Percentiles rank a stretch among this genome's conserved stretches.
phyloP scores from a whole-genome alignment of 345 rosid genomes.

The Murraya paniculata region DNA sequence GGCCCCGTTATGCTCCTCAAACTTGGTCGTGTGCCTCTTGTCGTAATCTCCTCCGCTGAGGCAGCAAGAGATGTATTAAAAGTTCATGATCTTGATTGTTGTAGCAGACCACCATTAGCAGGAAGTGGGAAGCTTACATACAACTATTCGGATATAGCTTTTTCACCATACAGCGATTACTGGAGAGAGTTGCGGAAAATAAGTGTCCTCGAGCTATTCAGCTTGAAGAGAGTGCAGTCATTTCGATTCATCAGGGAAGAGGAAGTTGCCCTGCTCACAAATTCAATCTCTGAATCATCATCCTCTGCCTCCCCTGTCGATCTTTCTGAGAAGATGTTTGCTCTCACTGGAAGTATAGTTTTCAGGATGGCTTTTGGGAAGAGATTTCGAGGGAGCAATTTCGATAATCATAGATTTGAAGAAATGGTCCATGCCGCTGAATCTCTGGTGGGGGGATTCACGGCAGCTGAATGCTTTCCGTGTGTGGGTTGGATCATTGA shows the following conservation, averaged over 20 bases:
- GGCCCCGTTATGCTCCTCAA: conserved; percentile 34
- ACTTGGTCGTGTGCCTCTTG: conserved; percentile 24
- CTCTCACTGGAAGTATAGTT: conserved; percentile 26
- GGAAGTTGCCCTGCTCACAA: conserved; percentile 27
- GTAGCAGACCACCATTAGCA: conserved; percentile 25
- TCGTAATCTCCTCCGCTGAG: conserved; percentile 27
- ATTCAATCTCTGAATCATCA: conserved; percentile 29
- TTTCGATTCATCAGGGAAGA: conserved; percentile 36
- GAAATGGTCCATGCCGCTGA: conserved; percentile 31
- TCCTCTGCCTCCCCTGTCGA: conserved; percentile 29
- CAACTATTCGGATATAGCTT: conserved; percentile 22
- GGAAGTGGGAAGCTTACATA: conserved; percentile 20
- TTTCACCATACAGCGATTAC: conserved; percentile 31
- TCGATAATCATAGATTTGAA: conserved; percentile 21
- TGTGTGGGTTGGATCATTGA: conserved; percentile 48
- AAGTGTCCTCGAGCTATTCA: conserved; percentile 30
- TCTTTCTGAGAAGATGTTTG: conserved; percentile 28
- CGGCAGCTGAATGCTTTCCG: conserved; percentile 27
- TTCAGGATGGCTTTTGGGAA: conserved; percentile 36
- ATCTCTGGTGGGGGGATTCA: conserved; percentile 26
- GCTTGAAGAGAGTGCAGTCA: conserved; percentile 22
- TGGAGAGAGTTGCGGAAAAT: conserved; percentile 35
- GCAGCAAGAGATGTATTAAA: conserved; percentile 33
- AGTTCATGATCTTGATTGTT: conserved; percentile 35
- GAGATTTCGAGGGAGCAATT: conserved; percentile 32